These are phyloP conservation scores for Calamus simplicifolius DNA, from an alignment of 176 grass and related monocot species.

Conservation along the genomic window DNA sequence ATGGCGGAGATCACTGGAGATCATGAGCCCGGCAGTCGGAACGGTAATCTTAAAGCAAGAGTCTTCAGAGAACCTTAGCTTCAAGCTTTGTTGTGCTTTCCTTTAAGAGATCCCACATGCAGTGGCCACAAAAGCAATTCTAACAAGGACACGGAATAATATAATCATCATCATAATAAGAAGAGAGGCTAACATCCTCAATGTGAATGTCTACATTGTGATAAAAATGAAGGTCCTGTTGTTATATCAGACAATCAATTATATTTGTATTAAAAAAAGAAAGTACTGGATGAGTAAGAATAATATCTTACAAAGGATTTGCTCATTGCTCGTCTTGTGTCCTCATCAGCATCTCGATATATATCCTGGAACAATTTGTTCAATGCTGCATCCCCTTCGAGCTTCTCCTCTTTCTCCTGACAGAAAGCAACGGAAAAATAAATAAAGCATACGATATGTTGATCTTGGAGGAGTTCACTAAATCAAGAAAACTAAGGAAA, in stretches of 20 bases:
- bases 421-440: slow-evolving; percentile 3
- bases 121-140: not conserved
- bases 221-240: too few relatives aligned
- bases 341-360: slow-evolving; percentile 41
- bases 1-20: too few relatives aligned
- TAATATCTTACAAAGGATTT: slow-evolving; percentile 41
- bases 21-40: too few relatives aligned
- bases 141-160: not conserved
- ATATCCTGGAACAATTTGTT: slow-evolving; percentile 56
- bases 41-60: too few relatives aligned
- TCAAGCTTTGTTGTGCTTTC: too few relatives aligned
- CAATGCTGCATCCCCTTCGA: slow-evolving; percentile 39
- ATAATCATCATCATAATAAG: not conserved
- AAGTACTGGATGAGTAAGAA: not conserved
- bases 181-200: too few relatives aligned
- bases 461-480: not conserved
- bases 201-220: too few relatives aligned
- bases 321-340: slow-evolving; percentile 41
- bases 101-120: too few relatives aligned
- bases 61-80: too few relatives aligned
- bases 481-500: not conserved
- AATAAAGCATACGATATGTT: slow-evolving; percentile 14
- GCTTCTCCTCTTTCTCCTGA: slow-evolving; percentile 31
- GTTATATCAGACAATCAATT: too few relatives aligned
- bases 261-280: too few relatives aligned